Conservation (phyloP, 495 filamentous ascomycete genomes). For the Lepraria neglecta region DNA sequence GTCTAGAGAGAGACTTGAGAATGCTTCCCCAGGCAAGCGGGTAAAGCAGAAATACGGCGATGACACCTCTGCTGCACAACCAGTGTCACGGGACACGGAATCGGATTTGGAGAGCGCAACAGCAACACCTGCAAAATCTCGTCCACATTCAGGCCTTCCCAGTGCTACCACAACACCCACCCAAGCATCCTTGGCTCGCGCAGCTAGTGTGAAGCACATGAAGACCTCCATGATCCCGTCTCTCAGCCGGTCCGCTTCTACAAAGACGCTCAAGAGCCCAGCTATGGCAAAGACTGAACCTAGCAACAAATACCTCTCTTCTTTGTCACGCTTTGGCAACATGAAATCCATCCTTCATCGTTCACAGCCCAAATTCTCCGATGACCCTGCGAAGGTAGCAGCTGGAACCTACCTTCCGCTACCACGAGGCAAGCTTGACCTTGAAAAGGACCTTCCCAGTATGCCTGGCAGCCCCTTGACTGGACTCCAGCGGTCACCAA, state of each 20-base stretch:
- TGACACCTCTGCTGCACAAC: constrained; percentile 52
- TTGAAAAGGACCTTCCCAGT: constrained; percentile 41
- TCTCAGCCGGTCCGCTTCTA: constrained; percentile 41
- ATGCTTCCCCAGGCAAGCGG: constrained; percentile 53
- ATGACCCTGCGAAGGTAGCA: constrained; percentile 54
- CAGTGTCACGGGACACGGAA: constrained; percentile 44
- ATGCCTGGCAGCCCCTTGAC: constrained; percentile 25
- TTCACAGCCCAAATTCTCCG: constrained; percentile 54
- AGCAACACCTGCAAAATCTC: constrained; percentile 38
- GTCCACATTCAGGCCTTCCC: constrained; percentile 34
- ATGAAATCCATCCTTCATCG: constrained; percentile 59
- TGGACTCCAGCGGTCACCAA: constrained; percentile 35
- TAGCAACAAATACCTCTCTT: constrained; percentile 29
- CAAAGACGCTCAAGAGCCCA: constrained; percentile 32
- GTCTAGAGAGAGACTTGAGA: constrained; percentile 30
- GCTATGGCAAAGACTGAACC: constrained; percentile 23
- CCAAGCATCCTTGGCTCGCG: constrained; percentile 66
- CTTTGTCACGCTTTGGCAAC: constrained; percentile 24
- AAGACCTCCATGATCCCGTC: constrained; percentile 53
- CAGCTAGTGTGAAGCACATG: constrained; percentile 51
- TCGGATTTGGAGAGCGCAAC: constrained; percentile 37
- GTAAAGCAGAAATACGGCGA: constrained; percentile 53
- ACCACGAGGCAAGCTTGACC: constrained; percentile 41
- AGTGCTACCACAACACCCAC: constrained; percentile 69
- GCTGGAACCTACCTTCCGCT: constrained; percentile 53